Conservation (phyloP, 1,284 basidiomycete species). For the Austroboletus novae-zelandiae region DNA sequence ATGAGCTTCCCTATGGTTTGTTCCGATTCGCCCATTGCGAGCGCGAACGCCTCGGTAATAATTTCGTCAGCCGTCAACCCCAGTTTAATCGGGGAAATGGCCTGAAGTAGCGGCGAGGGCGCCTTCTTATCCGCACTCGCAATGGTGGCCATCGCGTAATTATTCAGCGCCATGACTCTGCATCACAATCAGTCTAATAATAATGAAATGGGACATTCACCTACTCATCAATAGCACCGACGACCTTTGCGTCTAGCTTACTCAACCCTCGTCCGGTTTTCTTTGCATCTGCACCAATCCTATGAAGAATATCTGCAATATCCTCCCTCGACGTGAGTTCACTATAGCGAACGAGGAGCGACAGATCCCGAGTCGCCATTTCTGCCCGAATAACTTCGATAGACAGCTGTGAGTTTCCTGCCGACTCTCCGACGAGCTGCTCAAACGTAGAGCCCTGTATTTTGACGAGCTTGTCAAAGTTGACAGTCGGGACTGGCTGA, state of each 20-base stretch:
- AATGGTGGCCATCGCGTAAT: conserved; percentile 62
- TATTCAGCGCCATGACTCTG: conserved; percentile 70
- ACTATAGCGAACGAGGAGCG: conserved; percentile 58
- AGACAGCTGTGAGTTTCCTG: conserved; percentile 54
- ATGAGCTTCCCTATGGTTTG: conserved; percentile 52
- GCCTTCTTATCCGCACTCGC: conserved; percentile 43
- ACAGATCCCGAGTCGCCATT: conserved; percentile 66
- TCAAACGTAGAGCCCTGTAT: conserved; percentile 61
- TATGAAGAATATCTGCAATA: conserved; percentile 48
- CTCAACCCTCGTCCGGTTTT: conserved; percentile 55
- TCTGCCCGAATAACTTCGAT: conserved; percentile 72
- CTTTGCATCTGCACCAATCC: conserved; percentile 60
- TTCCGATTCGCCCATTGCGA: conserved; percentile 60
- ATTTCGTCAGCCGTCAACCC: conserved; percentile 40
- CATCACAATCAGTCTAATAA: conserved; percentile 2
- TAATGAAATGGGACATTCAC: conserved; percentile 17
- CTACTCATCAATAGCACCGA: conserved; percentile 67
- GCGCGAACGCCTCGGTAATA: conserved; percentile 50
- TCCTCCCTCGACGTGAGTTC: conserved; percentile 55
- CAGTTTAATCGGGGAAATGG: conserved; percentile 46
- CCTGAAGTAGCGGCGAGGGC: conserved; percentile 36
- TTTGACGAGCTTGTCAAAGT: conserved; percentile 59
- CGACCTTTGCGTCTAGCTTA: conserved; percentile 57
- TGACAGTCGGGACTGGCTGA: conserved; percentile 32
- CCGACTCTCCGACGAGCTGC: conserved; percentile 55